A percentile compares a stretch with the other conserved stretches of the same genome.
Evolutionary conservation across 257 asterid genomes (phyloP).

Genomic region (Solanum verrucosum): DNA sequence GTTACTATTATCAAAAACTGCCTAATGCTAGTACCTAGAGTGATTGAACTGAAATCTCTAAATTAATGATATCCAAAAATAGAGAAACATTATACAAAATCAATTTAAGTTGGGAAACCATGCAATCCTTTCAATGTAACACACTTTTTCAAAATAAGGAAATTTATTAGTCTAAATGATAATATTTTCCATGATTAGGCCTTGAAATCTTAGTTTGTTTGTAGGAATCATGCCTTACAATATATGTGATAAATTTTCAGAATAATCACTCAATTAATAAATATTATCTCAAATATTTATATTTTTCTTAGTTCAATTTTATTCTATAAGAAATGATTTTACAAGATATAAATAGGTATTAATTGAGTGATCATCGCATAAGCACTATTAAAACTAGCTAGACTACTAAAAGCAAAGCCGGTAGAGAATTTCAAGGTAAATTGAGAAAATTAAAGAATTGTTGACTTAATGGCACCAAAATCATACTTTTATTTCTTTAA

Average conservation of each 20-base stretch:
- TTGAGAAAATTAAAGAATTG: neutral
- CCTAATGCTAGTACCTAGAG: neutral
- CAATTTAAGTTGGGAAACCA: neutral
- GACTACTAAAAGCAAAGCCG: neutral
- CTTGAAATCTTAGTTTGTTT: neutral
- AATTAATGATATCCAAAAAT: neutral
- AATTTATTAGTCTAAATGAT: neutral
- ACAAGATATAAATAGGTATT: no score
- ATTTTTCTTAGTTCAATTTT: no score
- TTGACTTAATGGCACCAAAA: neutral
- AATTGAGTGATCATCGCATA: neutral
- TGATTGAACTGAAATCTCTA: neutral
- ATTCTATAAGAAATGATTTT: neutral
- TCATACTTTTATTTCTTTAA: neutral
- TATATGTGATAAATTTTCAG: neutral
- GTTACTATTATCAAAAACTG: neutral
- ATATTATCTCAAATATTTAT: neutral
- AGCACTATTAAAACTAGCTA: neutral
- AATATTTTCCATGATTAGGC: neutral
- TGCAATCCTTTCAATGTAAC: neutral
- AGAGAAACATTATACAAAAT: neutral
- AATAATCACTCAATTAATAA: neutral
- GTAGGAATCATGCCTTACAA: neutral
- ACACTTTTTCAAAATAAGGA: neutral
- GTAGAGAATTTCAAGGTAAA: neutral